phyloP scores from a whole-genome alignment of 2,329 filamentous ascomycete species.

The Colletotrichum sp. region DNA sequence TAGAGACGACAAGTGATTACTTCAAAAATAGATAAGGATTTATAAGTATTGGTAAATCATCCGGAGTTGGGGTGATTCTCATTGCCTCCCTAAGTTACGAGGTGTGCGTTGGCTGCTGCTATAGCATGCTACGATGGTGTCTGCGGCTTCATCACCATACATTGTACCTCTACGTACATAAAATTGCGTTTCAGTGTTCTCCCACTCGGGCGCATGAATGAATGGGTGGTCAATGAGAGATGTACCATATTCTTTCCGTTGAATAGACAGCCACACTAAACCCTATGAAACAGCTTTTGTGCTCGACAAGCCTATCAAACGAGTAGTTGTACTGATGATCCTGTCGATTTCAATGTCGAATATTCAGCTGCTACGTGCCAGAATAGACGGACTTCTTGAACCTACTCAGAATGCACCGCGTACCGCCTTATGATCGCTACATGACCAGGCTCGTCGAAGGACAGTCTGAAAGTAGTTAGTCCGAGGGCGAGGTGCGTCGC shows the following conservation, averaged over 20 bases:
- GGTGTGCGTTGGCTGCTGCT: not conserved
- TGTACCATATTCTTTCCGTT: fast-evolving
- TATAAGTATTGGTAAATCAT: not conserved
- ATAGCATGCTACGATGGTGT: not conserved
- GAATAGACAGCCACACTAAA: not conserved
- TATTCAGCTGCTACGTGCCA: not conserved
- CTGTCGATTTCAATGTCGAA: not conserved
- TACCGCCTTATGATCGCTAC: not conserved
- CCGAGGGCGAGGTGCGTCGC: not conserved
- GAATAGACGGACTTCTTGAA: not conserved
- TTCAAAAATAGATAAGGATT: fast-evolving
- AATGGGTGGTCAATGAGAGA: not conserved
- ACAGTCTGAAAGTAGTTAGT: not conserved
- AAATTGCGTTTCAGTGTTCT: not conserved
- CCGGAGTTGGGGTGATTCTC: fast-evolving
- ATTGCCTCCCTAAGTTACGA: not conserved
- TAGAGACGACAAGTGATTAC: not conserved
- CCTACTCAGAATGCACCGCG: not conserved
- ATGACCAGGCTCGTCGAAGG: not conserved
- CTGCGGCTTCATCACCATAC: not conserved
- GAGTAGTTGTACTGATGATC: not conserved
- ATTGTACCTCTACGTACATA: not conserved
- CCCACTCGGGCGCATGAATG: too few species aligned
- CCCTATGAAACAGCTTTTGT: not conserved
- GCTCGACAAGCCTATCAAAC: not conserved